Conservation (phyloP, 108 stramenopile species). For the Skeletonema costatum region DNA sequence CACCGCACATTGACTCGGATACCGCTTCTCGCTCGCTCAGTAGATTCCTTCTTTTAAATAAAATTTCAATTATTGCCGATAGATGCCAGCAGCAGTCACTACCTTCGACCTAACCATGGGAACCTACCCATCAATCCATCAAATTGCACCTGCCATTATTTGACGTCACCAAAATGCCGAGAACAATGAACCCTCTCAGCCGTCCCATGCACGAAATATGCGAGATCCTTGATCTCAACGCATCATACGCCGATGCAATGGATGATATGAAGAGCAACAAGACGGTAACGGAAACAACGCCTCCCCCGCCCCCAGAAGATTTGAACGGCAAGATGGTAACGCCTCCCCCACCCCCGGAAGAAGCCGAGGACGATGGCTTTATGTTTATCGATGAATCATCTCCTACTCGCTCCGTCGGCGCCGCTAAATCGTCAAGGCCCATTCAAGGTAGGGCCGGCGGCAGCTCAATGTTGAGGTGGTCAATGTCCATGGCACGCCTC, state of each 20-base stretch:
- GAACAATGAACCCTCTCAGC: neutral
- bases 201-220: neutral
- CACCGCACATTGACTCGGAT: too few relatives aligned
- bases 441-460: neutral
- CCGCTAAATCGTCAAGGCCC: neutral
- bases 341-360: neutral
- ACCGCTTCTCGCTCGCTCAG: too few relatives aligned
- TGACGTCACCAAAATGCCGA: neutral
- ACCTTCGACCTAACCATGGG: too few relatives aligned
- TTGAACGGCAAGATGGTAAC: neutral
- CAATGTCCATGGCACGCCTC: neutral
- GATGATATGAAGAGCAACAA: neutral
- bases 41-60: too few relatives aligned
- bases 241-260: neutral
- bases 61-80: too few relatives aligned
- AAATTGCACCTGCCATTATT: neutral
- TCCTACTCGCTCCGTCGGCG: too few relatives aligned
- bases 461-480: neutral
- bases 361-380: neutral
- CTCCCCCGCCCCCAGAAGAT: too few relatives aligned
- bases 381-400: neutral
- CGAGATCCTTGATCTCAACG: neutral
- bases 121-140: neutral
- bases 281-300: too few relatives aligned
- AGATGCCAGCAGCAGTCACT: too few relatives aligned